These are phyloP conservation scores for Circinella minor DNA, from an alignment of 371 early-diverging fungal species.

Conservation along the genomic window DNA sequence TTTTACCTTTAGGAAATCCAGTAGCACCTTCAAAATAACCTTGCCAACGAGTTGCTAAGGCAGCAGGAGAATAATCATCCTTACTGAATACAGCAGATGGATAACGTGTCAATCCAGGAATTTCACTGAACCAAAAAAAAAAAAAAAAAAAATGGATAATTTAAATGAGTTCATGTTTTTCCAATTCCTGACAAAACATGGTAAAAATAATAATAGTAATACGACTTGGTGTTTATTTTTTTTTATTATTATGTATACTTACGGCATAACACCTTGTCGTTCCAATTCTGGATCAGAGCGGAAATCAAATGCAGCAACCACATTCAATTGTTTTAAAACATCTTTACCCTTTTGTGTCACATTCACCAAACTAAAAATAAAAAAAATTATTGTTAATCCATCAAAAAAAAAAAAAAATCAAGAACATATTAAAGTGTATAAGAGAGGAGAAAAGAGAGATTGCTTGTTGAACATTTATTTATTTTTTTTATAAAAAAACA, in stretches of 20 bases:
- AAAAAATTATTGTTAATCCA: not conserved
- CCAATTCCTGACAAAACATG: not conserved
- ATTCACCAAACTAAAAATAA: slow-evolving; percentile 28
- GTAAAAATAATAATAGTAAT: not conserved
- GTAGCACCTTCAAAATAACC: slow-evolving; percentile 62
- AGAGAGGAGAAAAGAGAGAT: no score
- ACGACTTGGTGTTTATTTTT: no score
- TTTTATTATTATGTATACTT: no score
- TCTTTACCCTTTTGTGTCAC: slow-evolving; percentile 50
- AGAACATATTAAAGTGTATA: no score
- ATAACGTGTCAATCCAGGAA: slow-evolving; percentile 41
- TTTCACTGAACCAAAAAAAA: slow-evolving; percentile 20
- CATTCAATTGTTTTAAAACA: slow-evolving; percentile 49
- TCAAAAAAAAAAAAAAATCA: no score
- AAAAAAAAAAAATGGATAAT: not conserved
- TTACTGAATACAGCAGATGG: slow-evolving; percentile 63
- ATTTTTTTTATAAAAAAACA: not conserved
- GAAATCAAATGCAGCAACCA: slow-evolving; percentile 62
- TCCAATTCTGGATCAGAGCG: slow-evolving; percentile 60
- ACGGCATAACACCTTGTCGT: slow-evolving; percentile 51
- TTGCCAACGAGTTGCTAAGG: slow-evolving; percentile 60
- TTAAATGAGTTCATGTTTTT: not conserved
- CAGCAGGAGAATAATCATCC: slow-evolving; percentile 66
- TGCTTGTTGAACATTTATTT: no score
- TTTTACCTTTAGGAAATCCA: slow-evolving; percentile 58